A percentile compares a stretch with the other conserved stretches of the same genome.
Evolutionary conservation across 441 rosid genomes (phyloP).

Genomic region (Gossypium gossypioides): DNA sequence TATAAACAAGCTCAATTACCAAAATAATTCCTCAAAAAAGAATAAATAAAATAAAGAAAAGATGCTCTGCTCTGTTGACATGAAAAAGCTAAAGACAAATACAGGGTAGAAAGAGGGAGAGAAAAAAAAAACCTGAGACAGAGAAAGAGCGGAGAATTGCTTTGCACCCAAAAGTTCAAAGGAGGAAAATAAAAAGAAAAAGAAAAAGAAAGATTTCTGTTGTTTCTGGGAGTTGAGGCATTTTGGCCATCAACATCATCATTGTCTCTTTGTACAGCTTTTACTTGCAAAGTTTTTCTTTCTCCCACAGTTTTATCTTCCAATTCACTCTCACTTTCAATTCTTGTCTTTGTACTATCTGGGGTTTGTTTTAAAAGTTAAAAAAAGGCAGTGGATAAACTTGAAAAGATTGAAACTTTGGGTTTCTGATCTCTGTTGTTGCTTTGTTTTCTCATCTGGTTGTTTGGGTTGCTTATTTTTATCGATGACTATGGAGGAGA

Average conservation of each 20-base stretch:
- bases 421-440: constrained; percentile 12
- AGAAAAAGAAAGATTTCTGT: constrained; percentile 14
- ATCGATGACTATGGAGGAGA: constrained; percentile 34
- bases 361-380: constrained; percentile 20
- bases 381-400: not conserved
- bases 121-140: not conserved
- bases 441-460: constrained; percentile 16
- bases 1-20: not conserved
- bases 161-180: not conserved
- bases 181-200: not conserved
- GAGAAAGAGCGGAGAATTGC: not conserved
- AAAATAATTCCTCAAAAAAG: not conserved
- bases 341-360: constrained; percentile 5
- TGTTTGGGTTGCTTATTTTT: constrained; percentile 6
- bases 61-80: constrained; percentile 13
- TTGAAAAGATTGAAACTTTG: constrained; percentile 4
- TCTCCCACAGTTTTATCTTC: constrained; percentile 1
- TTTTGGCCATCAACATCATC: constrained; percentile 35
- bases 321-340: not conserved
- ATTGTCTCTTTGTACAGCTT: constrained; percentile 25
- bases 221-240: constrained; percentile 15
- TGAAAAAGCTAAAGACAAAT: constrained; percentile 27
- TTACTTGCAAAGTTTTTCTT: constrained; percentile 13
- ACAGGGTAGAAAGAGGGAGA: constrained; percentile 13
- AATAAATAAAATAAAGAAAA: constrained; percentile 14